A percentile compares a stretch with the other conserved stretches of the same genome.
phyloP scores from a whole-genome alignment of 2,329 filamentous ascomycete genomes.

The Neocucurbitaria cava region DNA sequence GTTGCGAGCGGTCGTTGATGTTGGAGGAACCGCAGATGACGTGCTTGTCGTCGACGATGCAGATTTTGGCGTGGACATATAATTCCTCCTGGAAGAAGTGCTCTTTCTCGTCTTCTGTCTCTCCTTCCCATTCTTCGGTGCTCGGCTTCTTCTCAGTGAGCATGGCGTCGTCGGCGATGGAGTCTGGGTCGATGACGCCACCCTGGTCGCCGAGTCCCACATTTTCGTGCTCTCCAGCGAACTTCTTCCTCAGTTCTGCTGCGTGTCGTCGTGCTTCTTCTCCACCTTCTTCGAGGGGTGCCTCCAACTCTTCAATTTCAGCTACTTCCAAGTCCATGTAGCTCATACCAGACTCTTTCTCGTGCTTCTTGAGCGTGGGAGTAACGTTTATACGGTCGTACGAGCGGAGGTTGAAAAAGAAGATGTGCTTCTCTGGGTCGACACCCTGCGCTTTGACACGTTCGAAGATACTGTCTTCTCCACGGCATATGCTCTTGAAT shows the following conservation, averaged over 20 bases:
- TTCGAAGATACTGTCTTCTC: conserved; percentile 88
- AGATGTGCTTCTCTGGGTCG: conserved; percentile 80
- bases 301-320: conserved; percentile 87
- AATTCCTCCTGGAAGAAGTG: conserved; percentile 96
- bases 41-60: conserved; percentile 86
- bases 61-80: conserved; percentile 91
- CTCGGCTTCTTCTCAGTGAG: conserved; percentile 67
- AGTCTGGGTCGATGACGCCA: conserved; percentile 63
- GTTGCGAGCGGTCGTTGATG: conserved; percentile 87
- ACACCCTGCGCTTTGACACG: conserved; percentile 76
- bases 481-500: conserved; percentile 93
- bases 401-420: conserved; percentile 90
- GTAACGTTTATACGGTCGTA: conserved; percentile 94
- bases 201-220: conserved; percentile 49
- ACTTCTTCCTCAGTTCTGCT: conserved; percentile 55
- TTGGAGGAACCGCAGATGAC: conserved; percentile 89
- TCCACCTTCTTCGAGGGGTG: conserved; percentile 36
- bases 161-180: conserved; percentile 83
- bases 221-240: conserved; percentile 52
- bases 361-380: conserved; percentile 72
- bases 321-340: conserved; percentile 89
- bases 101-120: conserved; percentile 75
- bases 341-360: conserved; percentile 80
- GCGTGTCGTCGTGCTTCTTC: conserved; percentile 53
- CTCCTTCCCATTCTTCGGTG: conserved; percentile 79